Evolutionary conservation across 177 flowering plant species (phyloP).

Genomic region (Telopea speciosissima): DNA sequence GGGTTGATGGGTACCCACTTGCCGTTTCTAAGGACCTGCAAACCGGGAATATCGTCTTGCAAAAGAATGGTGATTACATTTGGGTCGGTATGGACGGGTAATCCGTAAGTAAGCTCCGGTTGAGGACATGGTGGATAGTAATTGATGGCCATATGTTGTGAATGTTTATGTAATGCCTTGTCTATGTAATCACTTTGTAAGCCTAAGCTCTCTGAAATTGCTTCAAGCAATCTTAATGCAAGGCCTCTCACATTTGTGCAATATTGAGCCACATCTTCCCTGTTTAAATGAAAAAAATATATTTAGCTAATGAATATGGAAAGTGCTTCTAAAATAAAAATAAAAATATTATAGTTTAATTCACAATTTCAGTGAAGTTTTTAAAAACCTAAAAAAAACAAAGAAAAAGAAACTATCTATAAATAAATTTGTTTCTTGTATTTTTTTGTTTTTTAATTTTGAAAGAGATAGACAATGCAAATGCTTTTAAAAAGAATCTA

Average conservation of each 20-base stretch:
- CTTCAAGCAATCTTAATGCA: slow-evolving; percentile 33
- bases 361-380: no score
- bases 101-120: slow-evolving; percentile 66
- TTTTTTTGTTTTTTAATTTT: no score
- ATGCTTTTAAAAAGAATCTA: no score
- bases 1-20: slow-evolving; percentile 51
- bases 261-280: no score
- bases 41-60: slow-evolving; percentile 54
- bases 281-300: no score
- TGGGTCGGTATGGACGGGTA: slow-evolving; percentile 61
- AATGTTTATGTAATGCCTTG: slow-evolving; percentile 35
- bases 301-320: no score
- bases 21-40: slow-evolving; percentile 46
- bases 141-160: slow-evolving; percentile 64
- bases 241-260: slow-evolving; percentile 17
- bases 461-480: no score
- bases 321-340: no score
- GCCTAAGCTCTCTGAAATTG: slow-evolving; percentile 58
- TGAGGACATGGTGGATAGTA: slow-evolving; percentile 73
- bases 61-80: slow-evolving; percentile 53
- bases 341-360: no score
- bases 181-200: slow-evolving; percentile 35
- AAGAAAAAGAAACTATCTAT: no score
- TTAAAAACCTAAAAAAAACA: no score
- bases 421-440: no score